A percentile compares a stretch with the other conserved stretches of the same genome.
Conservation (phyloP, 768 basidiomycete genomes). For the Hygrocybe coccinea region DNA sequence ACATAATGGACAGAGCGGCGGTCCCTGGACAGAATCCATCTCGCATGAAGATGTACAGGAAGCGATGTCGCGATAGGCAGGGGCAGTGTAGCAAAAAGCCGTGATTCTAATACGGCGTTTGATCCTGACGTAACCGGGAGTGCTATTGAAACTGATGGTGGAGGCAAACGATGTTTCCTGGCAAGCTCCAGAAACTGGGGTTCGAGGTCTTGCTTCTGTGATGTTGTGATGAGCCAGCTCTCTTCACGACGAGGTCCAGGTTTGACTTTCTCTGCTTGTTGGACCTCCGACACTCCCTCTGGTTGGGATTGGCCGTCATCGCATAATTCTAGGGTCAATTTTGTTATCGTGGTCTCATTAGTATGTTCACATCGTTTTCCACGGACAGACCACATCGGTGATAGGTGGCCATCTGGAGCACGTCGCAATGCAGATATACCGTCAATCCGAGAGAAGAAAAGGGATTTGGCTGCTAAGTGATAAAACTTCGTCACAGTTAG, state of each 20-base stretch:
- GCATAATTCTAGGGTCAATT: too few relatives aligned
- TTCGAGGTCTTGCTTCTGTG: slow-evolving; percentile 10
- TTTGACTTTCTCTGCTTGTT: too few relatives aligned
- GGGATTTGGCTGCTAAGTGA: slow-evolving; percentile 30
- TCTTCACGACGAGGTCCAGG: too few relatives aligned
- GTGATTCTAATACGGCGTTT: slow-evolving; percentile 6
- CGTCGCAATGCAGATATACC: too few relatives aligned
- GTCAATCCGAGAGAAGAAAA: slow-evolving; percentile 38
- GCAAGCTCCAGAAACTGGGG: slow-evolving; percentile 4
- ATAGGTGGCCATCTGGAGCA: not conserved
- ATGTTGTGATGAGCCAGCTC: not conserved
- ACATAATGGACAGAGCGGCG: slow-evolving; percentile 37
- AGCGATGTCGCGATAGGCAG: slow-evolving; percentile 37
- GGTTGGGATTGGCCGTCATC: too few relatives aligned
- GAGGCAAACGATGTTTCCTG: slow-evolving; percentile 20
- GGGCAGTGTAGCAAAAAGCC: slow-evolving; percentile 44
- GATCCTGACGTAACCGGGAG: too few relatives aligned
- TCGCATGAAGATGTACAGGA: slow-evolving; percentile 44
- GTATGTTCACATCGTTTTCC: too few relatives aligned
- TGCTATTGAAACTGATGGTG: too few relatives aligned
- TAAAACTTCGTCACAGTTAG: slow-evolving; percentile 31
- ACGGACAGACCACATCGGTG: not conserved
- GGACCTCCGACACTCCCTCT: too few relatives aligned
- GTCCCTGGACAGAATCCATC: slow-evolving; percentile 45
- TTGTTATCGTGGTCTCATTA: too few relatives aligned